A percentile compares a stretch with the other conserved stretches of the same genome.
Evolutionary conservation across 192 early-diverging fungal genomes (phyloP).

Genomic region (Chytriomyces sp.): DNA sequence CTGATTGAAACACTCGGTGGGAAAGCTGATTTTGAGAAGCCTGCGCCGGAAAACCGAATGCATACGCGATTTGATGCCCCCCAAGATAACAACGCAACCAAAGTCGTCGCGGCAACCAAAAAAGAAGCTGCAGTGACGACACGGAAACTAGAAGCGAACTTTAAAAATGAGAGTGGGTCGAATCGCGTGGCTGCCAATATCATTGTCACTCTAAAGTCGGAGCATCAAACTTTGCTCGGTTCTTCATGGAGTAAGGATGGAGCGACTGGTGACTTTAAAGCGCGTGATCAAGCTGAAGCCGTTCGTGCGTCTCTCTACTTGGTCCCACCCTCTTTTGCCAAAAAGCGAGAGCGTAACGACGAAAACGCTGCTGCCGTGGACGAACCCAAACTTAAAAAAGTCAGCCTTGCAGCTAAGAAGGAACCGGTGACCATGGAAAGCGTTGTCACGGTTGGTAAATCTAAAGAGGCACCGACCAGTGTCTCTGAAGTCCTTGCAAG

Average conservation of each 20-base stretch:
- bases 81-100: neutral
- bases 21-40: neutral
- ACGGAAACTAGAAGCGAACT: neutral
- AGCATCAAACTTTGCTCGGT: neutral
- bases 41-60: neutral
- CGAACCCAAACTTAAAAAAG: neutral
- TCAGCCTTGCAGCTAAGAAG: neutral
- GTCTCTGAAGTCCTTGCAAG: neutral
- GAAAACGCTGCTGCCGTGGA: neutral
- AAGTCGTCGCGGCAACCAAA: conserved; percentile 2
- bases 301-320: conserved; percentile 15
- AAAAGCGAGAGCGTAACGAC: neutral
- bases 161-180: neutral
- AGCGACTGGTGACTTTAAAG: neutral
- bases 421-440: conserved; percentile 6
- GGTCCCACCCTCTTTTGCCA: conserved; percentile 19
- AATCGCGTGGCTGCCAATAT: neutral
- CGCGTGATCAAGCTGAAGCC: conserved; percentile 5
- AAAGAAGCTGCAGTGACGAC: neutral
- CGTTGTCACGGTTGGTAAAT: conserved; percentile 8
- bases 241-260: neutral
- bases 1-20: neutral
- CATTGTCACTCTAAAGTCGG: neutral
- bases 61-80: conserved; percentile 16
- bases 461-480: too few species aligned